These are phyloP conservation scores for Scedosporium minutisporum DNA, from an alignment of 2,329 filamentous ascomycete species.

Conservation along the genomic window DNA sequence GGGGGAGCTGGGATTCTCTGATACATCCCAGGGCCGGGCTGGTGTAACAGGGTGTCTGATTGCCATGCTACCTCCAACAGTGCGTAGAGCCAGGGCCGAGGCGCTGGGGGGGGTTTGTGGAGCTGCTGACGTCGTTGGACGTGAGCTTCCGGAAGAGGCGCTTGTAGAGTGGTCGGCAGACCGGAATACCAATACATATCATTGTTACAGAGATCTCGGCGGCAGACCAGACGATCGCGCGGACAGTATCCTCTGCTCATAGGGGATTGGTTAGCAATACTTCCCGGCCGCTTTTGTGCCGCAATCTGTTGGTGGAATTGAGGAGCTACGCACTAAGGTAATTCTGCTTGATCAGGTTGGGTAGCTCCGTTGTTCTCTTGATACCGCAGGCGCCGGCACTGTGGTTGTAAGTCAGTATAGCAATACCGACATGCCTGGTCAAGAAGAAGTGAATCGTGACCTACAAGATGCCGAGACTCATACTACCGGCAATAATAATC, in stretches of 20 bases:
- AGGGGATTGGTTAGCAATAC: background rate
- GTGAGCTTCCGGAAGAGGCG: slow-evolving; percentile 6
- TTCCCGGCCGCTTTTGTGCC: too few relatives aligned
- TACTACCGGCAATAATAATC: slow-evolving; percentile 29
- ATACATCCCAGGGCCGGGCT: too few relatives aligned
- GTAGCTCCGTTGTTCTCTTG: slow-evolving; percentile 17
- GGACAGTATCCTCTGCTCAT: slow-evolving; percentile 23
- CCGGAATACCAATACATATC: slow-evolving; percentile 29
- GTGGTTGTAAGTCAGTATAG: background rate
- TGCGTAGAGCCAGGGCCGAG: too few relatives aligned
- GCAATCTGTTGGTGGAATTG: too few relatives aligned
- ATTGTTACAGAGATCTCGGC: slow-evolving; percentile 28
- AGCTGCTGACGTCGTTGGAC: too few relatives aligned
- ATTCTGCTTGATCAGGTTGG: slow-evolving; percentile 17
- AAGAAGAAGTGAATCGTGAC: slow-evolving; percentile 1
- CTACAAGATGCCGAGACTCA: slow-evolving; percentile 32
- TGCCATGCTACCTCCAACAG: too few relatives aligned
- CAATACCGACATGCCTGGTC: too few relatives aligned
- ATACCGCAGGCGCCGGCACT: slow-evolving; percentile 21
- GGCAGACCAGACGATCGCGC: slow-evolving; percentile 26
- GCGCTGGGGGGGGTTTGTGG: too few relatives aligned
- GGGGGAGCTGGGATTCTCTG: too few relatives aligned
- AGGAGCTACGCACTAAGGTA: slow-evolving; percentile 9
- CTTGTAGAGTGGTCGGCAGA: slow-evolving; percentile 26
- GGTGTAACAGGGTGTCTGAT: too few relatives aligned